Base-by-base conservation (phyloP, 2,329 filamentous ascomycete species). In the Ustulina deusta region DNA sequence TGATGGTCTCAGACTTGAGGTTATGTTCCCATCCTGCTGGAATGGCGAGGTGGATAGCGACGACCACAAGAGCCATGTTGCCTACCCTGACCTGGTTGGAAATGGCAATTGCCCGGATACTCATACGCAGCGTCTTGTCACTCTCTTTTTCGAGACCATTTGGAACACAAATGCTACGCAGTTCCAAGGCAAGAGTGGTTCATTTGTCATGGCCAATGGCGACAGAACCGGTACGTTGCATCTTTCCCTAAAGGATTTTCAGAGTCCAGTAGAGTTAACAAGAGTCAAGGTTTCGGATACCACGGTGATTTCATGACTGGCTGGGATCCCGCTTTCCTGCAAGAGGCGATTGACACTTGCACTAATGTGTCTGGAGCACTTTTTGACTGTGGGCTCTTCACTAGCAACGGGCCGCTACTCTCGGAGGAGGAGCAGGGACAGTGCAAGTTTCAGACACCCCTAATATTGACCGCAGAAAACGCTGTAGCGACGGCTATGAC, bases 21-120 rank as follows among this genome's bases (percentile, higher is more conserved):
- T 97, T 66, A 93, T 93, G 87, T 97, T 97, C 81, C 93, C 93
- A 0, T 93, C 91, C 1, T 97, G 93, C 86, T 97, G 93, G 91
- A 92, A 96, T 74, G 92, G 93, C 58, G 85, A 88, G 73, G 85
- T 90, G 69, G 85, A 87, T 72, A 85, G 84, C 9, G 65, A 75
- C 0, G 83, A 90, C 76, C 87, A 90, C 80, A 84, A 83, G 78
- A 82, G 81, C 70, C 89, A 97, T 77, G 86, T 97, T 69, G 91
- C 91, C 4, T 97, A 94, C 78, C 93, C 93, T 0, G 86, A 88
- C 73, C 83, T 91, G 13, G 90, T 97, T 74, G 92, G 93, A 81
- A 88, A 88, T 71, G 94, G 94, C 36, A 83, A 83, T 42, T 97
- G 94, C 80, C 93, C 94, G 0, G 77, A 86, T 1, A 89, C 84